Evolutionary conservation across 805 yeast genomes (phyloP).

Genomic region (Lipomyces spencermartinsiae): DNA sequence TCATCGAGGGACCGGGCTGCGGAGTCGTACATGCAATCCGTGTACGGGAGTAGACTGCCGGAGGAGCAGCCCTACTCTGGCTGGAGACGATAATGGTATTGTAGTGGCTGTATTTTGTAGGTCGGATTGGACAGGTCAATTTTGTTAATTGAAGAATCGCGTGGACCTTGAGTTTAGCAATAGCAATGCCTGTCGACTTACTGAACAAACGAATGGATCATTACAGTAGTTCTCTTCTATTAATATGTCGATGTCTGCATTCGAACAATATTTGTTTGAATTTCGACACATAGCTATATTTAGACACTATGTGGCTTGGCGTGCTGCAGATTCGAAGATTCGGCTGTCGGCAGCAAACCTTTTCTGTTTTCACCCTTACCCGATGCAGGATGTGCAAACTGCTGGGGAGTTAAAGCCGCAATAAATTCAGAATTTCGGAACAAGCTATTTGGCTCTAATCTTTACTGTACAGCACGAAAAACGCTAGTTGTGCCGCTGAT

Average conservation of each 20-base stretch:
- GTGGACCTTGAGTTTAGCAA: neutral
- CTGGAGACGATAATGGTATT: neutral
- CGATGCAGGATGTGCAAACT: neutral
- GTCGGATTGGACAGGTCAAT: neutral
- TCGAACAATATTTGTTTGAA: neutral
- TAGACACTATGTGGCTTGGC: neutral
- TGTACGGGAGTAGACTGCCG: neutral
- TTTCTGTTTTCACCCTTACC: neutral
- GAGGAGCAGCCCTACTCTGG: neutral
- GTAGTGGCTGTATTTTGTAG: neutral
- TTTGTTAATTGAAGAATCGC: no score
- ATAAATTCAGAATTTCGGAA: no score
- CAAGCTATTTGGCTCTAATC: no score
- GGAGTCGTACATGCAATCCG: neutral
- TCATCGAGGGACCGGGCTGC: conserved; percentile 1
- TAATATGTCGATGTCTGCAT: neutral
- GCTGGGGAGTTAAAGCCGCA: no score
- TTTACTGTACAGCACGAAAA: no score
- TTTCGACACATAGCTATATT: neutral
- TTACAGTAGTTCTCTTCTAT: neutral
- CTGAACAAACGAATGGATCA: neutral
- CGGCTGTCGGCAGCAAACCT: neutral
- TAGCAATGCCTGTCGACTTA: neutral
- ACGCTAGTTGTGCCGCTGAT: no score
- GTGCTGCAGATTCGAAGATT: neutral